Percentiles rank a stretch among this genome's conserved stretches.
Conservation (phyloP, 106 monocot species). For the Amphibolis antarctica region DNA sequence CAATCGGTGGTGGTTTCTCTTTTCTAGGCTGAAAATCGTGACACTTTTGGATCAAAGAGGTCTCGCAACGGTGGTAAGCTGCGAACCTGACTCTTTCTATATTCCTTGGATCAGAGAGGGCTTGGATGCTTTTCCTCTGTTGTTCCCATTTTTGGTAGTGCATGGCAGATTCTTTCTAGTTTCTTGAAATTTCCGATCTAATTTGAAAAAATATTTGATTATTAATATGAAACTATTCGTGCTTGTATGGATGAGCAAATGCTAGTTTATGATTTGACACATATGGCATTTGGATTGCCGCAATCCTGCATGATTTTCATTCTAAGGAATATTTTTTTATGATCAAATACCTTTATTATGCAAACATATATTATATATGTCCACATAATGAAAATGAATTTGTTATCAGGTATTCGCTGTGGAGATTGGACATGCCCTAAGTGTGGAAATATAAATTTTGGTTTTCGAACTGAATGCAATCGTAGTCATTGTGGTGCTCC, state of each 20-base stretch:
- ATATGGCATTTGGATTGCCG: too few species aligned
- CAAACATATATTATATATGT: not conserved
- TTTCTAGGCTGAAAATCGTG: conserved; percentile 34
- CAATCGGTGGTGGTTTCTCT: not conserved
- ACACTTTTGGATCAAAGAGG: conserved; percentile 36
- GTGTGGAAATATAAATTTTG: conserved; percentile 62
- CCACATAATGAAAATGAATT: not conserved
- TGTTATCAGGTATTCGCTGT: conserved; percentile 18
- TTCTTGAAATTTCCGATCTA: not conserved
- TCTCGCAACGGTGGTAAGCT: conserved; percentile 40
- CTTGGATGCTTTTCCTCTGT: not conserved
- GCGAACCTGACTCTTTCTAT: too few species aligned
- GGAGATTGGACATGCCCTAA: conserved; percentile 50
- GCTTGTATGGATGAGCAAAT: too few species aligned
- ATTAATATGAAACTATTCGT: not conserved
- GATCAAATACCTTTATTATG: not conserved
- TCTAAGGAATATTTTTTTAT: not conserved
- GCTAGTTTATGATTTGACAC: too few species aligned
- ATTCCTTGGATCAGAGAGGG: too few species aligned
- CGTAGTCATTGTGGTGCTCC: conserved; percentile 42
- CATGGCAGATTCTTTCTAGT: not conserved
- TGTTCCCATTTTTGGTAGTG: too few species aligned
- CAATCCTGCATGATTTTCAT: too few species aligned
- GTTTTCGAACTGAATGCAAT: conserved; percentile 52
- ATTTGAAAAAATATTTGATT: not conserved